Percentiles rank a stretch among this genome's conserved stretches.
phyloP scores from a whole-genome alignment of 139 green algal species.

The Astrephomene gubernaculifera region DNA sequence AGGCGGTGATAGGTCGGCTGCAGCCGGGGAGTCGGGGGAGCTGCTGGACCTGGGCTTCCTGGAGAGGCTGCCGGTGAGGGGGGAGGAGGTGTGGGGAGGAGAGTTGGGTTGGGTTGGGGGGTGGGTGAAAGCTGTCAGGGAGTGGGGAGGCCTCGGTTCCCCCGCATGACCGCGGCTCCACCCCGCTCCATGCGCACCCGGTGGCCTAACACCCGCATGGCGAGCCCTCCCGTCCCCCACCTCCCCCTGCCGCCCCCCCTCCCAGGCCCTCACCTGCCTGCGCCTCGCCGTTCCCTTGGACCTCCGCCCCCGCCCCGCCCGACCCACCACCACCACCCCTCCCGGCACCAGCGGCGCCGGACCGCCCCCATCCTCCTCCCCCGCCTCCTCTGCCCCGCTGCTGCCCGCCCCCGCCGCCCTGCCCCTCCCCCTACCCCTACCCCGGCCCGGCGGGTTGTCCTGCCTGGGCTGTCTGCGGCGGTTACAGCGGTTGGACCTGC shows the following conservation, averaged over 20 bases:
- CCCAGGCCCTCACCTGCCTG: constrained; percentile 4
- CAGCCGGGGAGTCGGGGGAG: background rate
- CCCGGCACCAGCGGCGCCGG: too few species aligned
- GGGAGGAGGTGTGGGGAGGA: background rate
- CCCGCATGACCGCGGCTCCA: background rate
- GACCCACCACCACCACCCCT: too few species aligned
- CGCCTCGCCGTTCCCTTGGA: constrained; percentile 22
- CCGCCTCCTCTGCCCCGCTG: background rate
- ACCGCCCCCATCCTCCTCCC: background rate
- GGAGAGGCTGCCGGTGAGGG: background rate
- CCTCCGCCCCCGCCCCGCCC: background rate
- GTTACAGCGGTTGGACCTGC: constrained; percentile 32
- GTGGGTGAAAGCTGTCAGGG: background rate
- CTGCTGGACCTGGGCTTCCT: constrained; percentile 29
- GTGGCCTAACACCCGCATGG: background rate
- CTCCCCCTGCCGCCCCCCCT: background rate
- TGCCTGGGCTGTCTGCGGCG: background rate
- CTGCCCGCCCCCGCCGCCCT: background rate
- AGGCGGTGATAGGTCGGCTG: background rate
- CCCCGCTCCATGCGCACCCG: background rate
- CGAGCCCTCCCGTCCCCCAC: background rate
- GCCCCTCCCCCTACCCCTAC: background rate
- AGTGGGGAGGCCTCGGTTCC: background rate
- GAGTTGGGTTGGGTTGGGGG: too few species aligned
- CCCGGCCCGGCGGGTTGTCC: background rate